phyloP scores from a whole-genome alignment of 2,329 filamentous ascomycete genomes.

The Fusarium poae region DNA sequence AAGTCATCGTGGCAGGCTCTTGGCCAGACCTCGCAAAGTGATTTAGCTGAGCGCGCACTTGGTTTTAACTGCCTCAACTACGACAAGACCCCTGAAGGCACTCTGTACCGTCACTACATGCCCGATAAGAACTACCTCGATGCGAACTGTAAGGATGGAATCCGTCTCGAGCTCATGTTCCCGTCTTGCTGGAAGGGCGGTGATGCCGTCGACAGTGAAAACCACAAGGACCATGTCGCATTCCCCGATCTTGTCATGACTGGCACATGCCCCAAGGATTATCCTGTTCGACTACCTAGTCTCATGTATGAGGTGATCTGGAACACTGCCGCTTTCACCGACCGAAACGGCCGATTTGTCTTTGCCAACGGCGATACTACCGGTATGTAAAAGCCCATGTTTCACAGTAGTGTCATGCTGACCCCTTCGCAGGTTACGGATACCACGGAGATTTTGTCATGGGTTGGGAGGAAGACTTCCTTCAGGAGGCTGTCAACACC shows the following conservation, averaged over 20 bases:
- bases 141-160: conserved; percentile 81
- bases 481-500: conserved; percentile 77
- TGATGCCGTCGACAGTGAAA: conserved; percentile 66
- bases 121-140: conserved; percentile 86
- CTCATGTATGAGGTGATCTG: conserved; percentile 91
- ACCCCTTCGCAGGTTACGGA: conserved; percentile 79
- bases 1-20: conserved; percentile 78
- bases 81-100: conserved; percentile 71
- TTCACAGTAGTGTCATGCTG: conserved; percentile 64
- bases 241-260: conserved; percentile 83
- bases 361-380: conserved; percentile 83
- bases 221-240: conserved; percentile 77
- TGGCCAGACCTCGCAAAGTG: conserved; percentile 74
- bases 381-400: conserved; percentile 60
- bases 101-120: conserved; percentile 84
- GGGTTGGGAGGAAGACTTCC: conserved; percentile 78
- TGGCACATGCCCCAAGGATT: conserved; percentile 79
- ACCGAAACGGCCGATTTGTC: conserved; percentile 76
- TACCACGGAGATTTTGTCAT: conserved; percentile 87
- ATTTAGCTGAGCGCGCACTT: conserved; percentile 82
- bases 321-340: conserved; percentile 75
- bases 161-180: conserved; percentile 88
- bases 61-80: conserved; percentile 98
- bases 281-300: conserved; percentile 75
- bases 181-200: conserved; percentile 90